A percentile compares a stretch with the other conserved stretches of the same genome.
Evolutionary conservation across 176 grass and related monocot genomes (phyloP).

Genomic region (Hyparrhenia diplandra): DNA sequence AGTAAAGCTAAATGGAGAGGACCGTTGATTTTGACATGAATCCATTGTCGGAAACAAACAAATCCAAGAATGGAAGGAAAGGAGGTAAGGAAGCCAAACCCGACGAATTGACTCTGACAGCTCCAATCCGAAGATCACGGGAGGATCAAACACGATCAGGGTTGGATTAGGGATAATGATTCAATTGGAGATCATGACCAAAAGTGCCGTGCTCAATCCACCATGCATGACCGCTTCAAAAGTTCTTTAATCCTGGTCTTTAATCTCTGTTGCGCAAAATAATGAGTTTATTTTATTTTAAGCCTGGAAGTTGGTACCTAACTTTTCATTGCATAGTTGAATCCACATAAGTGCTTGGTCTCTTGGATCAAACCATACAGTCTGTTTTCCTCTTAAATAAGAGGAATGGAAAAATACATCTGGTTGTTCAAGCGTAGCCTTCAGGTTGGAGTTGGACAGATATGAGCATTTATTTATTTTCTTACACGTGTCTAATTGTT

Average conservation of each 20-base stretch:
- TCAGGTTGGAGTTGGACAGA: not conserved
- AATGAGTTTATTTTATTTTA: not conserved
- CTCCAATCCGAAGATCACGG: not conserved
- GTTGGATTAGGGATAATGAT: no score
- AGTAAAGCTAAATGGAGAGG: not conserved
- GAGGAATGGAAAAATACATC: not conserved
- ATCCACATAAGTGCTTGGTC: not conserved
- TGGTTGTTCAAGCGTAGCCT: not conserved
- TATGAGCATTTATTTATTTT: not conserved
- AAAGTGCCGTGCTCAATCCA: not conserved
- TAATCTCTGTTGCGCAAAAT: not conserved
- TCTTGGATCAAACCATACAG: not conserved
- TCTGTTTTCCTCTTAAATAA: not conserved
- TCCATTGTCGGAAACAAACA: not conserved
- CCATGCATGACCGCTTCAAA: constrained; percentile 1
- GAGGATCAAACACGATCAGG: not conserved
- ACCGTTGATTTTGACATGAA: not conserved
- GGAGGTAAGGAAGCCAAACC: not conserved
- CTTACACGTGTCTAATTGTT: not conserved
- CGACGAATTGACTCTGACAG: no score
- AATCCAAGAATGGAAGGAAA: no score
- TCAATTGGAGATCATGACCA: not conserved
- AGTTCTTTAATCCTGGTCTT: not conserved
- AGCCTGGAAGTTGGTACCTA: not conserved
- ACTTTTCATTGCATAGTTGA: not conserved